A percentile compares a stretch with the other conserved stretches of the same genome.
phyloP scores from a whole-genome alignment of 2,329 filamentous ascomycete species.

The Monosporascus sp. region DNA sequence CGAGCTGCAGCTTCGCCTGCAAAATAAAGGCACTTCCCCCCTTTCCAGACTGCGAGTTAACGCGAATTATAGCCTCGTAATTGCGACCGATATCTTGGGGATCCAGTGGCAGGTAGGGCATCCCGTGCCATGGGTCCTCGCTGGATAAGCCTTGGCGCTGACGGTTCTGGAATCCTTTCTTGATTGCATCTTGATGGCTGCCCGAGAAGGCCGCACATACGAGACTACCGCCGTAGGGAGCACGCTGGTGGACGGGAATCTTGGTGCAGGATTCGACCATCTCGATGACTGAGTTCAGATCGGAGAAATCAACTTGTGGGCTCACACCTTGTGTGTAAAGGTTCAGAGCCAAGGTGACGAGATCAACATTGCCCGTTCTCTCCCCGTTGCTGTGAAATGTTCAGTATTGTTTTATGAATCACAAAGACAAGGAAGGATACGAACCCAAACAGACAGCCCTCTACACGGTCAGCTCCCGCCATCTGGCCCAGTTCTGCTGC shows the following conservation, averaged over 20 bases:
- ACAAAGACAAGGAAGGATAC: too few species aligned
- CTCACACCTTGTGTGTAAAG: conserved; percentile 90
- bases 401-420: too few species aligned
- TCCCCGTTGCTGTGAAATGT: conserved; percentile 69
- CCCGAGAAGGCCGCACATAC: conserved; percentile 92
- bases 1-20: conserved; percentile 79
- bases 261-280: conserved; percentile 90
- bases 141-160: conserved; percentile 51
- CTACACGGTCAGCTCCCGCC: conserved; percentile 90
- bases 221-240: conserved; percentile 84
- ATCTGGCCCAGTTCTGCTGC: conserved; percentile 92
- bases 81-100: conserved; percentile 89
- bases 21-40: conserved; percentile 94
- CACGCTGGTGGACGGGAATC: conserved; percentile 84
- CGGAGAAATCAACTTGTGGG: conserved; percentile 84
- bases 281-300: conserved; percentile 80
- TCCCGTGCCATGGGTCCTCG: conserved; percentile 65
- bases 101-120: conserved; percentile 91
- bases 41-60: conserved; percentile 96
- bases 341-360: conserved; percentile 88
- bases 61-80: conserved; percentile 94
- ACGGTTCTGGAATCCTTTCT: conserved; percentile 77
- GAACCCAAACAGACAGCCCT: conserved; percentile 71
- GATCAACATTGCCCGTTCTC: conserved; percentile 89
- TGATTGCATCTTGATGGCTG: conserved; percentile 92